Conservation (phyloP, 2,329 filamentous ascomycete genomes). For the Cytospora piceicola region DNA sequence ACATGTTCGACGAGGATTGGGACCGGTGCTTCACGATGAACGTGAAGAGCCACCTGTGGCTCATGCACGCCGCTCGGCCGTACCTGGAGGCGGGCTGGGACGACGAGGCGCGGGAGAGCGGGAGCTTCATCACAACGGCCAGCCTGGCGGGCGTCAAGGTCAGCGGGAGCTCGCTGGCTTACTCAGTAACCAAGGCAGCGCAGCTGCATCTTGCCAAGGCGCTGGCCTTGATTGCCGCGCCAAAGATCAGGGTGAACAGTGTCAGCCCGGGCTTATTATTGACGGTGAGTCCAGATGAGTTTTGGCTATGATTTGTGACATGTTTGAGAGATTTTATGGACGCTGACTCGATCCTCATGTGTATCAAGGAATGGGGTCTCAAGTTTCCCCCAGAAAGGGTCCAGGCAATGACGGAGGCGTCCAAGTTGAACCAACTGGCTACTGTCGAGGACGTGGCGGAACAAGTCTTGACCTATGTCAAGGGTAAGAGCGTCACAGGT, state of each 20-base stretch:
- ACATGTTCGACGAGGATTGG: constrained; percentile 62
- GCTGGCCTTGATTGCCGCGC: constrained; percentile 56
- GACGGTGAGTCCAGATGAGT: constrained; percentile 43
- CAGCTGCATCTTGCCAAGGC: constrained; percentile 62
- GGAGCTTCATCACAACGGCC: constrained; percentile 65
- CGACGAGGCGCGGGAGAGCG: constrained; percentile 51
- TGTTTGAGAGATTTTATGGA: background rate
- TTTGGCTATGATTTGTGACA: constrained; percentile 30
- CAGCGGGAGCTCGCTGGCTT: constrained; percentile 68
- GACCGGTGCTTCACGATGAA: constrained; percentile 64
- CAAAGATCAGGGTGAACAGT: constrained; percentile 62
- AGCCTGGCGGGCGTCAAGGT: constrained; percentile 67
- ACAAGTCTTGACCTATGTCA: constrained; percentile 55
- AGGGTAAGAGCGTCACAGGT: constrained; percentile 54
- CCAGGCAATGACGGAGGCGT: constrained; percentile 55
- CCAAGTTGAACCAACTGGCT: constrained; percentile 62
- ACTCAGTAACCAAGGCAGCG: constrained; percentile 77
- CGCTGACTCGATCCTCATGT: background rate
- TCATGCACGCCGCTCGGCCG: constrained; percentile 58
- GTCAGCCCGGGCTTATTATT: constrained; percentile 59
- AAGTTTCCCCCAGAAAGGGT: constrained; percentile 61
- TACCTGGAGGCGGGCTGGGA: constrained; percentile 49
- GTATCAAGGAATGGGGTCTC: constrained; percentile 64
- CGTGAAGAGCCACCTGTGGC: constrained; percentile 64
- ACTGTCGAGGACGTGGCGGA: constrained; percentile 61